These are phyloP conservation scores for Aureobasidium sp. DNA, from an alignment of 2,329 filamentous ascomycete species.

Conservation along the genomic window DNA sequence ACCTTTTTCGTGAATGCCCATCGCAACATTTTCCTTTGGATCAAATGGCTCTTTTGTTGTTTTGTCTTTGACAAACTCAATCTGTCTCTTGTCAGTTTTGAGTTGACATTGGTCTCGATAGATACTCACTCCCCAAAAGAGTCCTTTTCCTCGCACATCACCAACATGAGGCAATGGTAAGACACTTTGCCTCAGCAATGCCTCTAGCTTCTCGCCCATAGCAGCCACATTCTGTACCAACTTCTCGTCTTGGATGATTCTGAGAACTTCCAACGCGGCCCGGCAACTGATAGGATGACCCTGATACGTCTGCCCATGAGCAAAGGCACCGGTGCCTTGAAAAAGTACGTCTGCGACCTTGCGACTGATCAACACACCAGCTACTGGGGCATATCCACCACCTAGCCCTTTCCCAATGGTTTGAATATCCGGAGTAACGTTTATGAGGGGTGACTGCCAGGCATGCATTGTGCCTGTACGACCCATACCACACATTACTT, in stretches of 20 bases:
- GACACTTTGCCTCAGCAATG: slow-evolving; percentile 36
- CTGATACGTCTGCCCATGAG: slow-evolving; percentile 57
- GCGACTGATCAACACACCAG: slow-evolving; percentile 48
- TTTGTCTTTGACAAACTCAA: slow-evolving; percentile 52
- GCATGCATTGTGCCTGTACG: slow-evolving; percentile 50
- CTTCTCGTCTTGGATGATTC: slow-evolving; percentile 47
- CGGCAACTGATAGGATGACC: slow-evolving; percentile 51
- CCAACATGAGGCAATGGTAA: slow-evolving; percentile 44
- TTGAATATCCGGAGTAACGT: slow-evolving; percentile 54
- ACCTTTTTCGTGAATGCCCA: slow-evolving; percentile 45
- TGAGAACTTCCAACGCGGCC: slow-evolving; percentile 54
- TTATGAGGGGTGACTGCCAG: slow-evolving; percentile 47
- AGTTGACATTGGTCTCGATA: slow-evolving; percentile 12
- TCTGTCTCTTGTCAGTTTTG: slow-evolving; percentile 23
- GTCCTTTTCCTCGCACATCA: slow-evolving; percentile 51
- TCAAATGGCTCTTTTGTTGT: slow-evolving; percentile 46
- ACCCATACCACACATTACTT: slow-evolving; percentile 64
- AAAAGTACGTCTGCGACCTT: slow-evolving; percentile 43
- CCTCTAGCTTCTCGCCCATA: slow-evolving; percentile 44
- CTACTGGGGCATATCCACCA: slow-evolving; percentile 54
- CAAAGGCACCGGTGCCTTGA: slow-evolving; percentile 39
- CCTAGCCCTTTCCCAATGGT: slow-evolving; percentile 59
- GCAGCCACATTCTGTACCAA: slow-evolving; percentile 49
- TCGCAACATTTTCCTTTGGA: slow-evolving; percentile 36
- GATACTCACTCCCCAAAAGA: slow-evolving; percentile 47